Evolutionary conservation across 2,329 filamentous ascomycete species (phyloP).

Genomic region (Epichloe elymi): DNA sequence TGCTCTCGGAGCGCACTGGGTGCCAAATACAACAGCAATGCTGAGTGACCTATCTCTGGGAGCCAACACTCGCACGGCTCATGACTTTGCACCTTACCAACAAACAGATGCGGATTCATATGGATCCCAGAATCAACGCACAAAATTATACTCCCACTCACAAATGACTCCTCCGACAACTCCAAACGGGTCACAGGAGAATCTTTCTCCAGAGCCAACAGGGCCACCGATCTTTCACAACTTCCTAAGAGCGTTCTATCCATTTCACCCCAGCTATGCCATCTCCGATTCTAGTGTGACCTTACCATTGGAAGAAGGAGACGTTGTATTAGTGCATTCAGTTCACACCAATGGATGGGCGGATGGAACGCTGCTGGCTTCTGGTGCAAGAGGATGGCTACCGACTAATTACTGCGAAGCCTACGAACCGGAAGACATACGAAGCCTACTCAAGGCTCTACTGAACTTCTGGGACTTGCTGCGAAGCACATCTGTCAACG

Average conservation of each 20-base stretch:
- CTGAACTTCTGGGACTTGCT: conserved; percentile 89
- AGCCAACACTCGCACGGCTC: conserved; percentile 49
- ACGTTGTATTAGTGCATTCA: conserved; percentile 87
- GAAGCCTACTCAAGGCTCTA: conserved; percentile 70
- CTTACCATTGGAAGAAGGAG: conserved; percentile 75
- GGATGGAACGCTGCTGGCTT: conserved; percentile 78
- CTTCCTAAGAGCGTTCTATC: conserved; percentile 87
- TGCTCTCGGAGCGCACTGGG: conserved; percentile 16
- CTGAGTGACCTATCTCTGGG: conserved; percentile 32
- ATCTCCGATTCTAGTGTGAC: conserved; percentile 79
- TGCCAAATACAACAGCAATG: conserved; percentile 21
- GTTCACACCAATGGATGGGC: conserved; percentile 98
- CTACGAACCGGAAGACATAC: conserved; percentile 81
- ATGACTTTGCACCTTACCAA: conserved; percentile 39
- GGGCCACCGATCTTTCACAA: conserved; percentile 69
- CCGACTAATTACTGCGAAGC: conserved; percentile 97
- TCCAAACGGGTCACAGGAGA: conserved; percentile 54
- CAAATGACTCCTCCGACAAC: conserved; percentile 71
- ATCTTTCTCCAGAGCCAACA: conserved; percentile 29
- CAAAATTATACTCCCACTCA: conserved; percentile 32
- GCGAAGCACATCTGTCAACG: conserved; percentile 61
- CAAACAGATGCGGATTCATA: conserved; percentile 14
- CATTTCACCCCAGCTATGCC: conserved; percentile 69
- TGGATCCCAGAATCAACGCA: conserved; percentile 21
- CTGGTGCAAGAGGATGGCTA: conserved; percentile 83